Conservation (phyloP, 1,284 basidiomycete species). For the Moesziomyces sp. region DNA sequence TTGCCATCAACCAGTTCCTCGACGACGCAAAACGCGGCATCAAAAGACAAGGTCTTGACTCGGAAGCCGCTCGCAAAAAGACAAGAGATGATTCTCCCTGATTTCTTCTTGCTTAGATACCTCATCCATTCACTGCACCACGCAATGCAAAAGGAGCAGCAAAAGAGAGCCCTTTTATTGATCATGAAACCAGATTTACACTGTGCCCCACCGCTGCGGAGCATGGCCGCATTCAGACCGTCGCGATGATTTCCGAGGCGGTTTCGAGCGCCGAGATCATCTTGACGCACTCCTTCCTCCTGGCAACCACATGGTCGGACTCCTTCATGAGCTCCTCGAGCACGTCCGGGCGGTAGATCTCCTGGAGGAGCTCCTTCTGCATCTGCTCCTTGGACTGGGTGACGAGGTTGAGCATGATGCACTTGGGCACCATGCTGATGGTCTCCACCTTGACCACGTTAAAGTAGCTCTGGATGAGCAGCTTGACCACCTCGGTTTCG, state of each 20-base stretch:
- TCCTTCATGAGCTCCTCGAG: constrained; percentile 67
- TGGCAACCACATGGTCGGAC: constrained; percentile 64
- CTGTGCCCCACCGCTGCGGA: neutral
- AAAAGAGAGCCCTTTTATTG: too few relatives aligned
- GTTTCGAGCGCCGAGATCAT: constrained; percentile 67
- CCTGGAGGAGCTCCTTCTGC: constrained; percentile 81
- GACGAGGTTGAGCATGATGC: constrained; percentile 92
- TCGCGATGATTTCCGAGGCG: constrained; percentile 65
- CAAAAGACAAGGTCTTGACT: constrained; percentile 71
- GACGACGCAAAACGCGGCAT: constrained; percentile 94
- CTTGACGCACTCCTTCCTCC: constrained; percentile 67
- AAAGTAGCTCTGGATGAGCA: constrained; percentile 68
- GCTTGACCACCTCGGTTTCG: constrained; percentile 98
- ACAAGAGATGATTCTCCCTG: constrained; percentile 3
- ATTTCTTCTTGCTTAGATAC: neutral
- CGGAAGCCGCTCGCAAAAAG: constrained; percentile 16
- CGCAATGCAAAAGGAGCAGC: neutral
- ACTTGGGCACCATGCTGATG: constrained; percentile 97
- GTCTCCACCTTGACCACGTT: constrained; percentile 89
- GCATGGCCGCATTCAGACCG: constrained; percentile 46
- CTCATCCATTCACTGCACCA: neutral
- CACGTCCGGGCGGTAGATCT: constrained; percentile 64
- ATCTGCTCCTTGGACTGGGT: constrained; percentile 91
- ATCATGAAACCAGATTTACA: constrained; percentile 12
- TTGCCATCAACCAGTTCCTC: constrained; percentile 95